A percentile compares a stretch with the other conserved stretches of the same genome.
Evolutionary conservation across 352 stramenopile genomes (phyloP).

Genomic region (Phytophthora multivora): DNA sequence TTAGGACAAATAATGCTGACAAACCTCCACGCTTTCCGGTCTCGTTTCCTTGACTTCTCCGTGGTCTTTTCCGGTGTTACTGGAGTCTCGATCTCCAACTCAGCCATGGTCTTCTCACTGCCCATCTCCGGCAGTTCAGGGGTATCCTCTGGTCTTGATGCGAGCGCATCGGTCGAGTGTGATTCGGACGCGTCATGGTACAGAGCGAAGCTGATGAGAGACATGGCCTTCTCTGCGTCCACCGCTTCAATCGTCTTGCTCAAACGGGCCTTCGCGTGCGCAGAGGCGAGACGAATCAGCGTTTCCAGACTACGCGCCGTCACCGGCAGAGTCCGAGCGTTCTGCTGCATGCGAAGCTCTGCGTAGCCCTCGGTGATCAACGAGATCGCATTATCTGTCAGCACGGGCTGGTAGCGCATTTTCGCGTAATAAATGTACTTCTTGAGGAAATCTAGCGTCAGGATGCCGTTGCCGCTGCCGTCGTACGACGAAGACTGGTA

Average conservation of each 20-base stretch:
- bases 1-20: slow-evolving; percentile 12
- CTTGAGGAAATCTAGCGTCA: slow-evolving; percentile 97
- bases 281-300: slow-evolving; percentile 98
- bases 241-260: slow-evolving; percentile 85
- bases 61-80: slow-evolving; percentile 19
- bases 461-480: slow-evolving; percentile 75
- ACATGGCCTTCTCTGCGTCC: slow-evolving; percentile 92
- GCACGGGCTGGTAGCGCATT: slow-evolving; percentile 88
- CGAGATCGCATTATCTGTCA: slow-evolving; percentile 89
- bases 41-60: slow-evolving; percentile 63
- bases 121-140: slow-evolving; percentile 13
- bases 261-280: slow-evolving; percentile 96
- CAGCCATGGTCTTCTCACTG: slow-evolving; percentile 32
- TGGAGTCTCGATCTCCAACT: slow-evolving; percentile 36
- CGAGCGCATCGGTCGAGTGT: slow-evolving; percentile 19
- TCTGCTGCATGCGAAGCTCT: slow-evolving; percentile 96
- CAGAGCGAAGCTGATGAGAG: slow-evolving; percentile 97
- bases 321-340: slow-evolving; percentile 92
- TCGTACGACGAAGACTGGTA: slow-evolving; percentile 58
- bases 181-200: slow-evolving; percentile 94
- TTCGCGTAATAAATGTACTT: slow-evolving; percentile 99
- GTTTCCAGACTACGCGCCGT: slow-evolving; percentile 99
- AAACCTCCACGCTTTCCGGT: slow-evolving; percentile 67
- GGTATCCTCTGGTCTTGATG: slow-evolving; percentile 18
- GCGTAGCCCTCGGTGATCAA: slow-evolving; percentile 97